Base-by-base conservation (phyloP, 2,329 filamentous ascomycete species). In the Pseudovirgaria hyperparasitica region DNA sequence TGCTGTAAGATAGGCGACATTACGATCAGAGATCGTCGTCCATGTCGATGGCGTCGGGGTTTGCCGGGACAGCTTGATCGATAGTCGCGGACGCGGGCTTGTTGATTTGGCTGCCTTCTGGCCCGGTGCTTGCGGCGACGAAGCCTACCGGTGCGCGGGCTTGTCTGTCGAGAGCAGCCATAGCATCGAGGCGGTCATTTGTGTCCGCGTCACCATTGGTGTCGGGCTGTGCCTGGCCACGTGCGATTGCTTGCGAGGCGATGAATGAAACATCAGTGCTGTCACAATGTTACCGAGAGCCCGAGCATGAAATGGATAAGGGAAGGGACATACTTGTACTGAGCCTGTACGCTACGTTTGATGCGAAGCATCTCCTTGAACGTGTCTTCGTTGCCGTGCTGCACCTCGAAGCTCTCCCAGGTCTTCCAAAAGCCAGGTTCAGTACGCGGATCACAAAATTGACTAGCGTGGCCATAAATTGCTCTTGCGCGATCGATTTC, bases 361-460 rank as follows among this genome's bases (percentile, higher is more conserved):
- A 98, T 85, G 16, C 90, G 77, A 36, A 96, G 66, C 90, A 98
- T 98, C 53, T 98, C 90, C 62, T 93, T 94, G 67, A 92, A 98
- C 0, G 92, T 98, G 53, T 98, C 90, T 54, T 98, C 92, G 57
- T 98, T 98, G 38, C 90, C 90, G 48, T 98, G 90, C 52, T 92
- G 81, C 13, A 96, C 85, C 57, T 98, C 92, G 54, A 98, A 98
- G 29, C 76, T 69, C 55, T 98, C 90, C 90, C 90, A 98, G 52
- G 87, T 92, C 42, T 76, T 69, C 92, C 92, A 98, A 59, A 96
- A 98, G 10, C 70, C 74, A 6, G 81, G 76, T 40, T 82, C 85
- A 9, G 84, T 92, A 28, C 92, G 70, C 6, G 90, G 90, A 53
- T 98, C 92, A 58, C 85, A 93, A 57, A 96, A 98, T 52, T 98